Conservation (phyloP, 2,329 filamentous ascomycete genomes). For the Alternaria solani region DNA sequence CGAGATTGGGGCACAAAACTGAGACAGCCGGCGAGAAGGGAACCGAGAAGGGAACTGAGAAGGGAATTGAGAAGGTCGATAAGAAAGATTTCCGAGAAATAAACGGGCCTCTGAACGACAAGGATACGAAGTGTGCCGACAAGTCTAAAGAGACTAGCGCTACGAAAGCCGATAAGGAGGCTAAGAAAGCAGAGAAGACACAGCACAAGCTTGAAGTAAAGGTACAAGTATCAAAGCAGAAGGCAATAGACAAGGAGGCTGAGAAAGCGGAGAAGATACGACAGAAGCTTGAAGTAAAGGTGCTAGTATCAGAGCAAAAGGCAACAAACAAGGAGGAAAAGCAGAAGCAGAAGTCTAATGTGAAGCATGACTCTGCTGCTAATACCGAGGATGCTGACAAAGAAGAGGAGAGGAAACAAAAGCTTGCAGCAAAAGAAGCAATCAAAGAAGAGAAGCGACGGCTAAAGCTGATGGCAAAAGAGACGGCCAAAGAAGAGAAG, state of each 20-base stretch:
- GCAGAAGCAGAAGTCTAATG: background rate
- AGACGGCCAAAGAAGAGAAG: background rate
- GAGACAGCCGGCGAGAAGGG: background rate
- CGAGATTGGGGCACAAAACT: background rate
- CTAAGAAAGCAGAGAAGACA: background rate
- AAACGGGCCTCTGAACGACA: background rate
- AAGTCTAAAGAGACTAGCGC: background rate
- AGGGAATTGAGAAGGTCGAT: background rate
- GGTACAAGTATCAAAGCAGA: background rate
- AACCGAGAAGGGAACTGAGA: background rate
- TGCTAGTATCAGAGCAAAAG: background rate
- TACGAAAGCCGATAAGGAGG: background rate
- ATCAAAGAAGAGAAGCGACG: background rate
- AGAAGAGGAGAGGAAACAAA: background rate
- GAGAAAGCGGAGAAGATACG: background rate
- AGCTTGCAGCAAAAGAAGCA: background rate
- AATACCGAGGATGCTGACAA: background rate
- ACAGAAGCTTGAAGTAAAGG: background rate
- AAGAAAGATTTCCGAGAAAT: background rate
- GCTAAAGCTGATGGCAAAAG: background rate
- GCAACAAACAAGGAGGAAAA: background rate
- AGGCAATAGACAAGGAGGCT: background rate
- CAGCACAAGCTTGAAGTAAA: background rate
- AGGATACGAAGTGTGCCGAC: background rate
- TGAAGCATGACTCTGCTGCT: background rate